A percentile compares a stretch with the other conserved stretches of the same genome.
Evolutionary conservation across 495 filamentous ascomycete genomes (phyloP).

Genomic region (Pseudevernia furfuracea): DNA sequence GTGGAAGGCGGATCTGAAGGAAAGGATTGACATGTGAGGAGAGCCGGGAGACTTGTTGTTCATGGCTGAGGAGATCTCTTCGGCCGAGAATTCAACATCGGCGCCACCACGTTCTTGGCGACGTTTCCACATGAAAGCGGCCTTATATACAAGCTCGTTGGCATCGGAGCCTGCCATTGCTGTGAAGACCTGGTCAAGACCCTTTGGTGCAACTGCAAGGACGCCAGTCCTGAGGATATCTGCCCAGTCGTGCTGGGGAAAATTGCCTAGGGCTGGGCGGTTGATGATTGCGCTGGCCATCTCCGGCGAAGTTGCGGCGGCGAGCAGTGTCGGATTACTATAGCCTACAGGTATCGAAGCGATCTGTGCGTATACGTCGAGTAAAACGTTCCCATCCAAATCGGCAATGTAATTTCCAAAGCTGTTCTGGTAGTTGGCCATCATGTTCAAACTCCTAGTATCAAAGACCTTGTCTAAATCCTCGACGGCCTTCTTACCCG

Average conservation of each 20-base stretch:
- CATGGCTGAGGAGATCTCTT: slow-evolving; percentile 76
- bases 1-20: slow-evolving; percentile 91
- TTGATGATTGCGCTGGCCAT: slow-evolving; percentile 85
- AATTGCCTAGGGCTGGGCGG: slow-evolving; percentile 92
- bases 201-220: slow-evolving; percentile 81
- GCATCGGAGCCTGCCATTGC: slow-evolving; percentile 93
- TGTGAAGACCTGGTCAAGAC: slow-evolving; percentile 93
- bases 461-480: slow-evolving; percentile 84
- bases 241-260: slow-evolving; percentile 86
- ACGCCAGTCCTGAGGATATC: slow-evolving; percentile 79
- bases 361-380: slow-evolving; percentile 60
- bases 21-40: slow-evolving; percentile 80
- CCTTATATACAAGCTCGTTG: slow-evolving; percentile 99
- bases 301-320: slow-evolving; percentile 63
- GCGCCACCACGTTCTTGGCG: slow-evolving; percentile 80
- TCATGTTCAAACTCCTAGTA: slow-evolving; percentile 85
- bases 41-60: slow-evolving; percentile 75
- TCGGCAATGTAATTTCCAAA: slow-evolving; percentile 74
- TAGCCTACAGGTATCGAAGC: slow-evolving; percentile 96
- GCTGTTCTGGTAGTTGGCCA: slow-evolving; percentile 40
- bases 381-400: slow-evolving; percentile 68
- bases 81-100: slow-evolving; percentile 72
- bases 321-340: slow-evolving; percentile 77
- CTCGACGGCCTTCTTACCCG: slow-evolving; percentile 60
- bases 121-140: slow-evolving; percentile 95